Base-by-base conservation (phyloP, 2,329 filamentous ascomycete species). In the Lasiodiplodia hormozganensis region DNA sequence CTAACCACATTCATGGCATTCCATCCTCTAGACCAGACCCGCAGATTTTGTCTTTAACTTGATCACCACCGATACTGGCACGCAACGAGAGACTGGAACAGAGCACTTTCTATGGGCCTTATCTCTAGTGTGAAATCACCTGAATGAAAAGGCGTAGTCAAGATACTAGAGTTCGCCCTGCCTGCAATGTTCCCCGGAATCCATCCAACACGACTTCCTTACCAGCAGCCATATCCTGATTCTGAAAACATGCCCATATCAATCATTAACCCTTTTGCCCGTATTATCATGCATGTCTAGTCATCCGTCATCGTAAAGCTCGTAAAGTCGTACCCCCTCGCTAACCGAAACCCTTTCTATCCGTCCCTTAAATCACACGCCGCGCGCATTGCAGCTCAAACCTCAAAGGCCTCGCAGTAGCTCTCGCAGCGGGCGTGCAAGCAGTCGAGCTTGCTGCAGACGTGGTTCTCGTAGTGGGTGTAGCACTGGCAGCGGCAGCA, bases 401-500 rank as follows among this genome's bases (percentile, higher is more conserved):
- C 43, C 43, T 52, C 31, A 31, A 52, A 40, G 7, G 43, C 28
- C 43, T 51, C 56, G 36, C 67, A 69, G 38, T 11, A 14, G 21
- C n/a, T 31, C 40, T 67, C 54, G 49, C 68, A 69, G n/a, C 64
- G 34, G 14, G 21, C 31, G n/a, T 69, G 68, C 53, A 67, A 16
- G 56, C 68, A 69, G 25, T 51, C 31, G 21, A 69, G 54, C 25
- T 54, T 69, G 53, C 52, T 60, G 64, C 68, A 69, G 5, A 69
- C 54, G 23, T 67, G 16, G 18, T 54, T 69, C 53, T 69, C 68
- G 34, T 62, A 67, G 62, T 69, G 68, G 23, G 68, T 69, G 18
- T 53, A 67, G 53, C 53, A 67, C 11, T 40, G 25, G 62, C 68
- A 69, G n/a, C 34, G 31, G 62, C 68, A 69, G 64, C 68, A 69